Evolutionary conservation across 1,284 basidiomycete species (phyloP), one percentile per base, ranked within the genome.

Genomic region (Sutorius eximius): DNA sequence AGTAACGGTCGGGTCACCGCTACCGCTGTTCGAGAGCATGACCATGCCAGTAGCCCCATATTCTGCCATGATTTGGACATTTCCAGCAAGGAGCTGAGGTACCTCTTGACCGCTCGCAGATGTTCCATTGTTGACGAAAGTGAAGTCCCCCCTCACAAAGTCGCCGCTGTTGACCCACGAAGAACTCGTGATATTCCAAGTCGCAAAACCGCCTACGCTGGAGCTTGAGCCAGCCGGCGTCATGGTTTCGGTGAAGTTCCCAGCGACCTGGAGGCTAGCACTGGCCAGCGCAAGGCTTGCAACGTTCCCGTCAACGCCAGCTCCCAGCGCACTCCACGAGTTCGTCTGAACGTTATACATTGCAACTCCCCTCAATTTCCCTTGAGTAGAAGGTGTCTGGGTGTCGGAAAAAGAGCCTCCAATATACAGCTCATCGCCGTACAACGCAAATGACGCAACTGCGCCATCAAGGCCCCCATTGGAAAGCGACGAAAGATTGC

Each of bases 331-430:
- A 2, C 73, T 73, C 93, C 95, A 98, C 13, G 78, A 68, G 57
- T 87, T 82, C 37, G 76, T 75, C 45, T 73, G 66, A 3, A 93
- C 75, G 63, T 95, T 82, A 74, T 96, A 99, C 52, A 83, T 66
- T 0, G 89, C 93, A 38, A 98, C 71, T 53, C 88, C 81, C 42
- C 74, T 73, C 11, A 95, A 74, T 13, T 71, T 73, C 50, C 83
- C 81, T 42, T 77, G 73, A 2, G 78, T 82, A 0, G 83, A 78
- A 33, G 77, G 72, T 8, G 79, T 72, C 6, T 75, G 73, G 0
- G 91, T 91, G 59, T 87, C 83, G 2, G 79, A 82, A 74, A 98
- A 99, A 3, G 85, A 77, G 2, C 95, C 95, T 33, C 93, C 95
- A 44, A 95, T 85, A 68, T 83, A 98, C 29, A 98, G 72, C 10